Base-by-base conservation (phyloP, 768 basidiomycete species). In the Pilatotrama ljubarskyi region DNA sequence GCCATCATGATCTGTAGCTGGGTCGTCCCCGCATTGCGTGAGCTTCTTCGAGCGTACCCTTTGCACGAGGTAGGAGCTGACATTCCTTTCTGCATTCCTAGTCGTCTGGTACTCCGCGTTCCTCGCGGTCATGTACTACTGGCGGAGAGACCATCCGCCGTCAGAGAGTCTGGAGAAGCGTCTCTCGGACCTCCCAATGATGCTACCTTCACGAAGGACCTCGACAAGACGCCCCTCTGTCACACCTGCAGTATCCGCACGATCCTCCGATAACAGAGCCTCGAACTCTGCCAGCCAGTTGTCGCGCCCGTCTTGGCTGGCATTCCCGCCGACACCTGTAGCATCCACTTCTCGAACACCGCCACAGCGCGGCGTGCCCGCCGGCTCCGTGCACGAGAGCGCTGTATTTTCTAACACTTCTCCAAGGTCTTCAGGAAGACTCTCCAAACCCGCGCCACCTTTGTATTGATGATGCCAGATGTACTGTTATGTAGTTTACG, bases 1-100 rank as follows among this genome's bases (percentile, higher is more conserved):
- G 84, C 77, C 62, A 78, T 84, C 36, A 58, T 83, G 50, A 64
- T 83, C 1, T 77, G 75, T 41, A 82, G 77, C 64, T 87, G 85
- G 85, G 64, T 84, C 40, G 70, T 77, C 50, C 85, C 85, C 22
- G 69, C 70, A 3, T 67, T 85, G 42, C 70, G 85, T 87, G 59
- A 62, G 84, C 59, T 61, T 37, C 10, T 65, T 58, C 41, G 29
- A 49, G 61, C 11, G 11, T 17, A 3, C 14, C 25, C 29, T 7
- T 3, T 20, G 11, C 35, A 15, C 29, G 26, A 32, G n/a, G 11
- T 8, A 8, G 14, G 5, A 11, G 7, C 43, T 61, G 15, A 59
- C 8, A 32, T 20, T 32, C 24, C 37, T 8, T 24, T 10, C 29
- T 10, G 4, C 5, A 32, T 32, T 10, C 20, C 37, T 43, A 84